Base-by-base conservation (phyloP, 208 protist genomes). In the Crithidia mellificae region DNA sequence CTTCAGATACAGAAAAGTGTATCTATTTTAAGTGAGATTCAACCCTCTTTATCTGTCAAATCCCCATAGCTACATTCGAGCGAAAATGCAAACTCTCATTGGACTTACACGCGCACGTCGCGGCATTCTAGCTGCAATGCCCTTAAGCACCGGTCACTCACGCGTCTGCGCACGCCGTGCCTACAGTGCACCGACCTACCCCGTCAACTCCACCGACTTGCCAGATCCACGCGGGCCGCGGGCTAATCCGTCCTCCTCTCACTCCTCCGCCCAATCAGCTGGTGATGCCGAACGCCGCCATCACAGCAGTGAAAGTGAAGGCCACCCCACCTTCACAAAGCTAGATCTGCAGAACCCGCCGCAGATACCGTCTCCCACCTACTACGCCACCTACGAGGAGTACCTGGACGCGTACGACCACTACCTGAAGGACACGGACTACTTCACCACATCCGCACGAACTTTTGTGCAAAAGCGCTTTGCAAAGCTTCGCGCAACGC, bases 321-420 rank as follows among this genome's bases (percentile, higher is more conserved):
- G 57, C 6, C 43, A 39, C 20, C 41, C 17, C 12, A 2, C 57
- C 38, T 63, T 63, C 43, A 51, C 57, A 22, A 50, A 63, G 43
- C 27, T 63, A 9, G 57, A 63, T 22, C 57, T 63, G 57, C 38
- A 51, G 43, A 63, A 63, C 57, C 59, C 68, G 20, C 68, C 68
- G 34, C 58, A 66, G 52, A 61, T 74, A 38, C 68, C 68, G 20
- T 68, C 53, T 0, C 58, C 59, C 19, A 32, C 61, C 39, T 25
- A 79, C 46, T 77, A 76, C 72, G 50, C 11, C 11, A 70, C 32
- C 34, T 90, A 90, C 36, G 68, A 81, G 12, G 77, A 68, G 17
- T 72, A 81, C 58, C 72, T 90, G 46, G 59, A 83, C 39, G 69
- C 56, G 29, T 91, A 91, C 61, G 59, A 76, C 19, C 57, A 73